Evolutionary conservation across 2,329 filamentous ascomycete species (phyloP), one percentile per base, ranked within the genome.

Genomic region (Ophiostoma ulmi): DNA sequence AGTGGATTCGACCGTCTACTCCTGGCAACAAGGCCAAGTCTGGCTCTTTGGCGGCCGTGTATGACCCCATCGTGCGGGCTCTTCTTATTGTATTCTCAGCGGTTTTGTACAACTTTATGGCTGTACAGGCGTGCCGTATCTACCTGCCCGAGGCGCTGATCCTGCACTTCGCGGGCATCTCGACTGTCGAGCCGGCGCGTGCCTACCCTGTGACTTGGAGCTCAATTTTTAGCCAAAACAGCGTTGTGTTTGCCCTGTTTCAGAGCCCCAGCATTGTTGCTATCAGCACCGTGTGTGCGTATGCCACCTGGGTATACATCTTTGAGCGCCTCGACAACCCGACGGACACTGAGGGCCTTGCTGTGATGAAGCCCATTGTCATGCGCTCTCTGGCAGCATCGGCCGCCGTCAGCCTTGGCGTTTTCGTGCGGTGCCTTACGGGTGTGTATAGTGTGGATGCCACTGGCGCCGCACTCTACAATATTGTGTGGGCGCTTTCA

Each of bases 141-240:
- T 89, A 89, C 80, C 85, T 97, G 20, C 92, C 92, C 7, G 80
- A 82, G 35, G 87, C 87, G 76, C 83, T 97, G n/a, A 86, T 93
- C 69, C 81, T 88, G 39, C 86, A 94, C 81, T 97, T 97, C 77
- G 81, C 85, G n/a, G 85, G 84, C 70, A 84, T 97, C 69, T 85
- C 86, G 7, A 90, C 88, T 39, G 83, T 97, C 67, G 85, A 87
- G 73, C 83, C 86, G 14, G 91, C 89, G 2, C 71, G 71, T 35
- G 48, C 69, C 17, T 14, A 88, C 1, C 3, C 61, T 2, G 13
- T 70, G 20, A n/a, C 31, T 6, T 2, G 31, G 8, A 14, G 39
- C 31, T 35, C 69, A 7, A 3, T 55, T 17, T 64, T 35, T 5
- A 44, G 63, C 4, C 36, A 68, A 35, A 13, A 22, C n/a, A 63